Evolutionary conservation across 495 filamentous ascomycete genomes (phyloP).

Genomic region (Lepidopterella palustris): DNA sequence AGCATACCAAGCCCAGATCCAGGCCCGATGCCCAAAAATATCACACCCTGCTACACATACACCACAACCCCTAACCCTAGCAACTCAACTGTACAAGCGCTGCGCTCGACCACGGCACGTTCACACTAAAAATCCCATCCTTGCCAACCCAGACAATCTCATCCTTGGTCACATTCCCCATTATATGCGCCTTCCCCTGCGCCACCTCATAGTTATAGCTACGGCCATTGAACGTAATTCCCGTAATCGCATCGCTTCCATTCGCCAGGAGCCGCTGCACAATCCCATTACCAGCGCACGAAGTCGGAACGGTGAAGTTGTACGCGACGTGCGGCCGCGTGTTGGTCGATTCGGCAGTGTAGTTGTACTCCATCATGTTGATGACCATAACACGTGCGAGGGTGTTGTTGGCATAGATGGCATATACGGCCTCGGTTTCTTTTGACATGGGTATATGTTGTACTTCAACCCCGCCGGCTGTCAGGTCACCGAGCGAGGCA

Average conservation of each 20-base stretch:
- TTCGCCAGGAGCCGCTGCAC: conserved; percentile 52
- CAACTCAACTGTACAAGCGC: conserved; percentile 43
- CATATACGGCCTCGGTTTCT: conserved; percentile 51
- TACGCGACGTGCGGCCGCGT: conserved; percentile 40
- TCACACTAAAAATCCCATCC: conserved; percentile 42
- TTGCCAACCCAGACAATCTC: conserved; percentile 44
- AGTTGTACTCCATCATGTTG: conserved; percentile 57
- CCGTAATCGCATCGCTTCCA: conserved; percentile 57
- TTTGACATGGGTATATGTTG: conserved; percentile 41
- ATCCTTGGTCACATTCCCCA: conserved; percentile 52
- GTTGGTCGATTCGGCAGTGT: conserved; percentile 38
- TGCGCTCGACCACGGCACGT: conserved; percentile 48
- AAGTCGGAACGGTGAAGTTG: conserved; percentile 40
- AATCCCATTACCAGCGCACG: conserved; percentile 19
- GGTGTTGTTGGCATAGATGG: conserved; percentile 45
- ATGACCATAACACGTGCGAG: conserved; percentile 50
- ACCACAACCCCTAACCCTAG: not conserved
- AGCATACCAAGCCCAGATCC: too few species aligned
- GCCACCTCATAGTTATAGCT: conserved; percentile 59
- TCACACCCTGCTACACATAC: not conserved
- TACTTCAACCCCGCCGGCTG: conserved; percentile 33
- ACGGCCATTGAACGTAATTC: conserved; percentile 56
- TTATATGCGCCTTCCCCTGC: conserved; percentile 47
- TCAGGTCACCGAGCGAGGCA: conserved; percentile 45
- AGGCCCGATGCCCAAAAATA: too few species aligned